Percentiles rank a stretch among this genome's conserved stretches.
These are phyloP conservation scores for Ogataea kodamae DNA, from an alignment of 805 yeast genomes.

Conservation along the genomic window DNA sequence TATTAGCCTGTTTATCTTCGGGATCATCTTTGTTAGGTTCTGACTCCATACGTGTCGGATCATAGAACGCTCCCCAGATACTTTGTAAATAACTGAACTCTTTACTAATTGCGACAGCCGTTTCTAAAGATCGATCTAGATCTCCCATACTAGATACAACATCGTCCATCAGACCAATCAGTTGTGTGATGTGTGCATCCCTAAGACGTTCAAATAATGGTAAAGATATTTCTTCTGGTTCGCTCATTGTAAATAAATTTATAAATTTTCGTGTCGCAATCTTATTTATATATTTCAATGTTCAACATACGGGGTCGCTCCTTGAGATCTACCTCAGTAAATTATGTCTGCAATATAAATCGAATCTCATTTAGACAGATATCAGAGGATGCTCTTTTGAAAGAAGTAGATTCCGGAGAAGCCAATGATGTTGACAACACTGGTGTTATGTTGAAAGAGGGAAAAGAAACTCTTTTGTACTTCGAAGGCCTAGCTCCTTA, in stretches of 20 bases:
- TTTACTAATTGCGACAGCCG: conserved; percentile 21
- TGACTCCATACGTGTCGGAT: conserved; percentile 19
- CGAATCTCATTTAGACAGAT: conserved; percentile 15
- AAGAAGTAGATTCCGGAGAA: conserved; percentile 50
- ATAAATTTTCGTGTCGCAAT: conserved; percentile 10
- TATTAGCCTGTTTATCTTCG: conserved; percentile 7
- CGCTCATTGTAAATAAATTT: conserved; percentile 5
- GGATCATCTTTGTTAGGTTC: conserved; percentile 8
- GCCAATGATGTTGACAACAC: conserved; percentile 51
- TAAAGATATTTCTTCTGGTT: conserved; percentile 8
- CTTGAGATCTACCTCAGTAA: background rate
- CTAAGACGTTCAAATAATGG: conserved; percentile 19
- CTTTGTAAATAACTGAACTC: conserved; percentile 19
- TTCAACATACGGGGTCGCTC: conserved; percentile 1
- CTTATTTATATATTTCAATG: too few relatives aligned
- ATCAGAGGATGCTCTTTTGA: conserved; percentile 30
- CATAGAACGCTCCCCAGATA: conserved; percentile 24
- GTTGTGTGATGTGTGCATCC: conserved; percentile 19
- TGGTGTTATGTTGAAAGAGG: conserved; percentile 51
- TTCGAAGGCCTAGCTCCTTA: conserved; percentile 53
- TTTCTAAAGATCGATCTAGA: conserved; percentile 21
- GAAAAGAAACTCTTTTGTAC: conserved; percentile 49
- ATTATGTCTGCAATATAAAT: too few relatives aligned
- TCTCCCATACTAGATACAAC: conserved; percentile 18
- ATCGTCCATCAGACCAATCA: conserved; percentile 21